Evolutionary conservation across 2,329 filamentous ascomycete species (phyloP), one percentile per base, ranked within the genome.

Genomic region (Aquanectria penicillioides): DNA sequence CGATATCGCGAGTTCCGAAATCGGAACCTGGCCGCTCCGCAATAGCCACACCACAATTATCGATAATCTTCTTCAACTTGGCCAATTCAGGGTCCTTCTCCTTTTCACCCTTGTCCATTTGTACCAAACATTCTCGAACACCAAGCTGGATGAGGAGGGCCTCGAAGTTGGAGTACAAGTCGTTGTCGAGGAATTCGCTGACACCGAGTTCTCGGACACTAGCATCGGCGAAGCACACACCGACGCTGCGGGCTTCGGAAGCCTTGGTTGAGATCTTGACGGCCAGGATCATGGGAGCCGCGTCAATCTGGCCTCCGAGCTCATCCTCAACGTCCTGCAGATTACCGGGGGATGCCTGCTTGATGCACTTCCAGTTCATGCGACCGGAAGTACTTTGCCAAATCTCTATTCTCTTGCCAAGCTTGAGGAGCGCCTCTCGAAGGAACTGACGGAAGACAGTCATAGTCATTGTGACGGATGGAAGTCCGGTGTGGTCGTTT

Each of bases 161-260:
- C 78, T 99, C 95, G 66, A 99, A 96, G 75, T 99, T 99, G 49
- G 94, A 98, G 79, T 96, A 99, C 9, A 97, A 83, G 73, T 99
- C 95, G 72, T 98, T 99, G 81, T 99, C 95, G n/a, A 97, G 86
- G 66, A 99, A 99, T 73, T 99, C 96, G 81, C 92, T 97, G 51
- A 99, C 93, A 8, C 95, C 95, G 3, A 99, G 84, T 79, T 99
- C 95, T 48, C 95, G 86, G 22, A 98, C 94, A 66, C 93, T 97
- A 1, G 96, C 95, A 80, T 99, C 95, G 7, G 95, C 96, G 73
- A 99, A 99, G 77, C 95, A 98, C 5, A 99, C 94, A 8, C 95
- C 95, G 0, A 99, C 90, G 64, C 86, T 92, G 40, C 95, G 86
- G 6, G 90, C 92, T 74, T 98, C 94, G 0, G 86, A 86, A 1